Percentiles rank a stretch among this genome's conserved stretches.
phyloP scores from a whole-genome alignment of 2,329 filamentous ascomycete genomes.

The Chlorencoelia australis region DNA sequence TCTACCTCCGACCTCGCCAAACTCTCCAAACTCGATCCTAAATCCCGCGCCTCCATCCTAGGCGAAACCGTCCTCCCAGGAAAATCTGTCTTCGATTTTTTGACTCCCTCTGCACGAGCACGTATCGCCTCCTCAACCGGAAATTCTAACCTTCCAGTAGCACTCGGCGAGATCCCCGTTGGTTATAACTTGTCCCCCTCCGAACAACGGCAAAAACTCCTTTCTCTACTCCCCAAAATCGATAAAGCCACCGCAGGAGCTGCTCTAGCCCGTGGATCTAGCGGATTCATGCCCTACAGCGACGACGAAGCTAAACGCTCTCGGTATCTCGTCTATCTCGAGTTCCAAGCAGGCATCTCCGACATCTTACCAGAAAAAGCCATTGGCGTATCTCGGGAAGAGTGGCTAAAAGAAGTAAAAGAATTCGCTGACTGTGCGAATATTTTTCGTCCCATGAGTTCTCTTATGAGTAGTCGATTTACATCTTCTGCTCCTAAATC shows the following conservation, averaged over 20 bases:
- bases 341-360: slow-evolving; percentile 58
- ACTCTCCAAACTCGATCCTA: slow-evolving; percentile 64
- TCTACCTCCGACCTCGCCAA: slow-evolving; percentile 73
- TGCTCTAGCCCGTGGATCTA: slow-evolving; percentile 53
- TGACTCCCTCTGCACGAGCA: slow-evolving; percentile 68
- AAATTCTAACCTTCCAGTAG: slow-evolving; percentile 65
- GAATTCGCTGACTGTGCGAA: slow-evolving; percentile 64
- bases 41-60: slow-evolving; percentile 65
- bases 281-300: slow-evolving; percentile 71
- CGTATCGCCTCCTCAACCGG: slow-evolving; percentile 68
- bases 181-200: slow-evolving; percentile 53
- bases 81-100: slow-evolving; percentile 92
- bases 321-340: slow-evolving; percentile 76
- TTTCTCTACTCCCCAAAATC: slow-evolving; percentile 50
- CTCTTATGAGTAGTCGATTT: slow-evolving; percentile 88
- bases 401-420: slow-evolving; percentile 69
- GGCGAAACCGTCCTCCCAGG: slow-evolving; percentile 75
- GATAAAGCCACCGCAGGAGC: slow-evolving; percentile 58
- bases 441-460: slow-evolving; percentile 86
- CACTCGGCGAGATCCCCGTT: slow-evolving; percentile 61
- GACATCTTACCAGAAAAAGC: slow-evolving; percentile 44
- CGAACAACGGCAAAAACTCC: slow-evolving; percentile 48
- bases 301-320: slow-evolving; percentile 69
- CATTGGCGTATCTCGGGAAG: slow-evolving; percentile 44
- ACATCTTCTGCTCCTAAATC: slow-evolving; percentile 49